Evolutionary conservation across 2,329 filamentous ascomycete species (phyloP).

Genomic region (Davidsoniella eucalypti): DNA sequence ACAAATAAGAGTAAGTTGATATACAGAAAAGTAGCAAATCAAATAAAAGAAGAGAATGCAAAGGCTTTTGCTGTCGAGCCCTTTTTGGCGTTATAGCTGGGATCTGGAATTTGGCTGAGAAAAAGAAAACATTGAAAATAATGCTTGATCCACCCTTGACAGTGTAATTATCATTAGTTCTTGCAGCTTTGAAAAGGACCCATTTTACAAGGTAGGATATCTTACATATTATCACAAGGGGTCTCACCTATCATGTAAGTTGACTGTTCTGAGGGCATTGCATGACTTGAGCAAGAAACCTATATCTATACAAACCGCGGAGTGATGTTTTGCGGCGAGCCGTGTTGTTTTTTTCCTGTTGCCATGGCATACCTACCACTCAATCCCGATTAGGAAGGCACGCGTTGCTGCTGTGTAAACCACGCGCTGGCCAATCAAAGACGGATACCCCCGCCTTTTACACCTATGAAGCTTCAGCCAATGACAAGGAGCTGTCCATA

Average conservation of each 20-base stretch:
- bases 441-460: not conserved
- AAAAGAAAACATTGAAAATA: too few relatives aligned
- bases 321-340: too few relatives aligned
- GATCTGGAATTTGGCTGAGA: not conserved
- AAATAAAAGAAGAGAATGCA: not conserved
- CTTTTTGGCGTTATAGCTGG: not conserved
- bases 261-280: too few relatives aligned
- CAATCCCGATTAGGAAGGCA: not conserved
- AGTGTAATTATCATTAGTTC: too few relatives aligned
- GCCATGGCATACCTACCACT: constrained; percentile 5
- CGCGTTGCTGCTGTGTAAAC: not conserved
- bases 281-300: too few relatives aligned
- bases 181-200: too few relatives aligned
- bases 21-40: not conserved
- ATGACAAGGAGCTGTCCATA: not conserved
- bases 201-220: too few relatives aligned
- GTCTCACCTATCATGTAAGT: too few relatives aligned
- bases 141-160: too few relatives aligned
- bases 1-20: too few relatives aligned
- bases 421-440: constrained; percentile 4
- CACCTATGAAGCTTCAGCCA: not conserved
- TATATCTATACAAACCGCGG: too few relatives aligned
- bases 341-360: not conserved
- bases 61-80: not conserved
- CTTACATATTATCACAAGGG: too few relatives aligned